phyloP scores from a whole-genome alignment of 2,329 filamentous ascomycete species.

The Talaromyces sp. region DNA sequence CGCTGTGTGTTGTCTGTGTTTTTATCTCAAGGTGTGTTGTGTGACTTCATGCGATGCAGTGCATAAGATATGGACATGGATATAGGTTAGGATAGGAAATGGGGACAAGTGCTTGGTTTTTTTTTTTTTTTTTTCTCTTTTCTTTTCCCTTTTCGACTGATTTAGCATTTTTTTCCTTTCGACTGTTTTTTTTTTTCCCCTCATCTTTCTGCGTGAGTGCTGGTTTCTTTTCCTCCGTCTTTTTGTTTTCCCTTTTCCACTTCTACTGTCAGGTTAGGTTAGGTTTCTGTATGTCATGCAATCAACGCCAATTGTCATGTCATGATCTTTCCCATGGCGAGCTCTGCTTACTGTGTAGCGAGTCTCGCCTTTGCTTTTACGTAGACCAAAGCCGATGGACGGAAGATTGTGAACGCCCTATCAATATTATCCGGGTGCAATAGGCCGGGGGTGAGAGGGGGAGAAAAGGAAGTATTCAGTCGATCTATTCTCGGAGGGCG shows the following conservation, averaged over 20 bases:
- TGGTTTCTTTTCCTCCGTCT: neutral
- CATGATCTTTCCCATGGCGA: neutral
- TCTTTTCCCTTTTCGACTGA: neutral
- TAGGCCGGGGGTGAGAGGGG: too few species aligned
- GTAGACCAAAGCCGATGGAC: too few species aligned
- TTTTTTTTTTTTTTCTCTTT: neutral
- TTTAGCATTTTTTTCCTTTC: constrained; percentile 9
- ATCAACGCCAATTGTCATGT: neutral
- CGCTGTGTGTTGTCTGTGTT: neutral
- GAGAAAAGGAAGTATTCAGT: too few species aligned
- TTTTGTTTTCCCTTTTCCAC: constrained; percentile 1
- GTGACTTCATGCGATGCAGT: constrained; percentile 4
- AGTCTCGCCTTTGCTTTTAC: too few species aligned
- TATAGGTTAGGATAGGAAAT: constrained; percentile 15
- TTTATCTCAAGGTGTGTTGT: constrained; percentile 6
- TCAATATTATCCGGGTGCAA: too few species aligned
- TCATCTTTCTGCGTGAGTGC: neutral
- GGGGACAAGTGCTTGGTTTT: constrained; percentile 6
- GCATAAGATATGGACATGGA: constrained; percentile 13
- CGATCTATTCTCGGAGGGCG: too few species aligned
- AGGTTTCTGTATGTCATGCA: neutral
- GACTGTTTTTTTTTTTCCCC: constrained; percentile 3
- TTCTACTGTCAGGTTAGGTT: constrained; percentile 6
- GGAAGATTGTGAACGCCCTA: too few species aligned
- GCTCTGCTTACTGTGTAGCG: neutral